A percentile compares a stretch with the other conserved stretches of the same genome.
These are phyloP conservation scores for Paracoccidioides lutzii DNA, from an alignment of 2,329 filamentous ascomycete genomes.

Conservation along the genomic window DNA sequence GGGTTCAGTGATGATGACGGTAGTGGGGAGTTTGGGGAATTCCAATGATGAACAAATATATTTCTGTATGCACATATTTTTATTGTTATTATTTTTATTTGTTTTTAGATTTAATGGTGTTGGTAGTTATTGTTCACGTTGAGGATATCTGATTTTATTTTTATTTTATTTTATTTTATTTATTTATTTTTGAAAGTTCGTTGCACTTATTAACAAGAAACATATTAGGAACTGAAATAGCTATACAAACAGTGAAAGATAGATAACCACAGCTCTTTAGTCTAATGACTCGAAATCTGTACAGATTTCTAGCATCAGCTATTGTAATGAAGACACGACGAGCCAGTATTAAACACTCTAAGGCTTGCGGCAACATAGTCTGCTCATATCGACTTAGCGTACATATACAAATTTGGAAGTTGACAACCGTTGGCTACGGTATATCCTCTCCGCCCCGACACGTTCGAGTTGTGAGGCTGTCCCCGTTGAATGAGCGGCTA, in stretches of 20 bases:
- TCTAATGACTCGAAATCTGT: background rate
- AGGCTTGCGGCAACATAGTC: too few species aligned
- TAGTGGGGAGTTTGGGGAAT: conserved; percentile 79
- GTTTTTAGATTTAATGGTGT: background rate
- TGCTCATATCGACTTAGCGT: too few species aligned
- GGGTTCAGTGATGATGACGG: conserved; percentile 74
- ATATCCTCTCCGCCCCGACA: too few species aligned
- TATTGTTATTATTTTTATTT: background rate
- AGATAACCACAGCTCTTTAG: background rate
- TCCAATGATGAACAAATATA: conserved; percentile 35
- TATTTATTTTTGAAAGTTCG: background rate
- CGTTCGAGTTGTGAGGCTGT: too few species aligned
- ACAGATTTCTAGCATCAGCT: too few species aligned
- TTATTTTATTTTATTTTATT: background rate
- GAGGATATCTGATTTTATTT: background rate
- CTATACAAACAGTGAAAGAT: background rate
- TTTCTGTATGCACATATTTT: background rate
- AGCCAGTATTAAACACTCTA: too few species aligned
- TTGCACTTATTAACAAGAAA: background rate
- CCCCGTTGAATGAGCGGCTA: too few species aligned
- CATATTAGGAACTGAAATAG: background rate
- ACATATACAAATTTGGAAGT: too few species aligned
- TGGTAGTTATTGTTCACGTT: background rate
- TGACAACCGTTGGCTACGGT: too few species aligned
- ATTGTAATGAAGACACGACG: too few species aligned